Conservation (phyloP, 129 eudicot genomes). For the Oenanthe sinensis region DNA sequence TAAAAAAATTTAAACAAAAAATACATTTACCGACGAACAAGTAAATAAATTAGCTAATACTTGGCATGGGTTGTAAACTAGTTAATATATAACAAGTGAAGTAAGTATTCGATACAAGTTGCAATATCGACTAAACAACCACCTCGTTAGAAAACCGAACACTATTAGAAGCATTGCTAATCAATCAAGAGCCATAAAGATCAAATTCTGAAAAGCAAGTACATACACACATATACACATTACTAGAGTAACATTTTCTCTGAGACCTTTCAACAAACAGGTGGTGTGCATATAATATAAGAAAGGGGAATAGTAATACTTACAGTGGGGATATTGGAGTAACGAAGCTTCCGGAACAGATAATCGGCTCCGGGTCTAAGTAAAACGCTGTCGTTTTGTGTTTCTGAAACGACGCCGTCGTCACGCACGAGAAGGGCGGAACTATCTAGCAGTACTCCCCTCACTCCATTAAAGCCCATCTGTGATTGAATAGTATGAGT, state of each 20-base stretch:
- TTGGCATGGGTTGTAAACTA: too few relatives aligned
- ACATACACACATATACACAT: too few relatives aligned
- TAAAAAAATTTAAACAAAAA: too few relatives aligned
- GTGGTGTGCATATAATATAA: background rate
- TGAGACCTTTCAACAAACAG: background rate
- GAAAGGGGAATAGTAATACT: background rate
- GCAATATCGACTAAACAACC: too few relatives aligned
- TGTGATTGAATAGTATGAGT: background rate
- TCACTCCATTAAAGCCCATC: slow-evolving; percentile 18
- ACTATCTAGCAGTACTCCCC: slow-evolving; percentile 52
- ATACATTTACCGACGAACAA: too few relatives aligned
- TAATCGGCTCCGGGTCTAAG: slow-evolving; percentile 41
- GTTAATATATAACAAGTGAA: too few relatives aligned
- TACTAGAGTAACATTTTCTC: too few relatives aligned
- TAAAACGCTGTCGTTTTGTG: slow-evolving; percentile 9
- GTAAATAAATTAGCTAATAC: too few relatives aligned
- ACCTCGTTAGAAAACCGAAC: too few relatives aligned
- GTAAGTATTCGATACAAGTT: too few relatives aligned
- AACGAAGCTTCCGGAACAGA: slow-evolving; percentile 59
- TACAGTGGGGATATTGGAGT: slow-evolving; percentile 71
- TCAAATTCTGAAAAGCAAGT: background rate
- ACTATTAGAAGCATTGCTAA: too few relatives aligned
- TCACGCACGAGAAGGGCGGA: slow-evolving; percentile 36
- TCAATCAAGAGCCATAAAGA: background rate
- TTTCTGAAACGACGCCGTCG: slow-evolving; percentile 8